Evolutionary conservation across 1,139 yeast species (phyloP).

Genomic region (Candida smagusa): DNA sequence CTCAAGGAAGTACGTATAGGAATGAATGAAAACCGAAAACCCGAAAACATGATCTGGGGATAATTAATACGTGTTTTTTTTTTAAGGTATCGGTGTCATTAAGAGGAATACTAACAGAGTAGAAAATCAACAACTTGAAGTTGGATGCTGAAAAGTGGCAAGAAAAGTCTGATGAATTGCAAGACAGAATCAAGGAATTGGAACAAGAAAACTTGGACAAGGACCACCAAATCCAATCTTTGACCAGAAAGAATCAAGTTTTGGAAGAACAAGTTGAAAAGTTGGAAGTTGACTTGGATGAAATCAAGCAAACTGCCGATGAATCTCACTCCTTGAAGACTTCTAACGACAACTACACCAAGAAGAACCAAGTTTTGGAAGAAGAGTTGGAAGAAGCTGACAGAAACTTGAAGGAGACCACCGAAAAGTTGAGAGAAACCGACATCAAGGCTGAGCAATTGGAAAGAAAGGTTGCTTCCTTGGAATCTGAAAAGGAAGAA

Average conservation of each 20-base stretch:
- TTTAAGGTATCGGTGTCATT: not conserved
- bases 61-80: not conserved
- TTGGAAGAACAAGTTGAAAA: conserved; percentile 91
- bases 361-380: conserved; percentile 90
- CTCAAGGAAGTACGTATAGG: conserved; percentile 48
- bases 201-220: conserved; percentile 90
- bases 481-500: conserved; percentile 89
- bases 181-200: conserved; percentile 76
- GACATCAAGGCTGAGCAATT: conserved; percentile 96
- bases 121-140: conserved; percentile 89
- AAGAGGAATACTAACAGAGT: conserved; percentile 18
- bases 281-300: conserved; percentile 74
- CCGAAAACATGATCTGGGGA: not conserved
- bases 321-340: conserved; percentile 89
- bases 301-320: conserved; percentile 86
- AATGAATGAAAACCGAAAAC: not conserved
- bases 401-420: conserved; percentile 86
- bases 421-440: conserved; percentile 90
- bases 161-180: conserved; percentile 88
- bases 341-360: conserved; percentile 84
- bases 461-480: conserved; percentile 89
- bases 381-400: conserved; percentile 93
- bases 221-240: conserved; percentile 92
- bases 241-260: conserved; percentile 87
- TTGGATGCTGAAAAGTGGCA: conserved; percentile 97